Conservation (phyloP, 352 stramenopile species). For the Phytophthora syringae region DNA sequence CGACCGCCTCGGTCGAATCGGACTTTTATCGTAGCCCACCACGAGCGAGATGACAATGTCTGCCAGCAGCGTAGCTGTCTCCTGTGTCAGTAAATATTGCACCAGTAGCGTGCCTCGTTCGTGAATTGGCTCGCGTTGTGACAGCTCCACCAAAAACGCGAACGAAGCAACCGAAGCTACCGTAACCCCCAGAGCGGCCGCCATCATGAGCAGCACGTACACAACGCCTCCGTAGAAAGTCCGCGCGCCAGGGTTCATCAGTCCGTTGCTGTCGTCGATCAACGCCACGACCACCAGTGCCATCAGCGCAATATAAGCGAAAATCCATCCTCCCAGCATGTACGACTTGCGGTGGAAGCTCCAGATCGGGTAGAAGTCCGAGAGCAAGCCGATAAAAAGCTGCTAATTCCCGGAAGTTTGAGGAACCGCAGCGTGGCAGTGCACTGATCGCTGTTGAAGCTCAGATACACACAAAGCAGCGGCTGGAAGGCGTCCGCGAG, state of each 20-base stretch:
- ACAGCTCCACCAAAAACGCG: constrained; percentile 77
- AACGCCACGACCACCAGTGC: constrained; percentile 67
- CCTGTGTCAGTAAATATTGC: constrained; percentile 69
- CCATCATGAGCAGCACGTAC: constrained; percentile 81
- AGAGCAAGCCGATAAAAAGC: constrained; percentile 81
- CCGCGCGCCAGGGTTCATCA: constrained; percentile 48
- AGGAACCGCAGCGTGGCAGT: constrained; percentile 62
- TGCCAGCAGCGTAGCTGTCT: constrained; percentile 51
- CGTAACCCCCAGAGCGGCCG: constrained; percentile 63
- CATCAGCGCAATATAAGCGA: constrained; percentile 76
- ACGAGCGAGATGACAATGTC: constrained; percentile 47
- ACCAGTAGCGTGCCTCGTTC: constrained; percentile 69
- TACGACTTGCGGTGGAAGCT: constrained; percentile 81
- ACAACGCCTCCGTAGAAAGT: constrained; percentile 65
- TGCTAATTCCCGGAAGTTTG: constrained; percentile 59
- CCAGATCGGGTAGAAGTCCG: constrained; percentile 81
- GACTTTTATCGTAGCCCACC: constrained; percentile 49
- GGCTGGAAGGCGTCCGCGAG: constrained; percentile 68
- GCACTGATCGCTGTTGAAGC: constrained; percentile 51
- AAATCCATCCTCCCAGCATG: constrained; percentile 76
- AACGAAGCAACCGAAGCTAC: constrained; percentile 65
- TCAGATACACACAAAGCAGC: constrained; percentile 65
- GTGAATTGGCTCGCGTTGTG: constrained; percentile 79
- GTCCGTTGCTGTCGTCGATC: constrained; percentile 50
- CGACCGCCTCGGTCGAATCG: constrained; percentile 37